Percentiles rank a stretch among this genome's conserved stretches.
Evolutionary conservation across 2,329 filamentous ascomycete genomes (phyloP).

Genomic region (Akanthomyces lecanii): DNA sequence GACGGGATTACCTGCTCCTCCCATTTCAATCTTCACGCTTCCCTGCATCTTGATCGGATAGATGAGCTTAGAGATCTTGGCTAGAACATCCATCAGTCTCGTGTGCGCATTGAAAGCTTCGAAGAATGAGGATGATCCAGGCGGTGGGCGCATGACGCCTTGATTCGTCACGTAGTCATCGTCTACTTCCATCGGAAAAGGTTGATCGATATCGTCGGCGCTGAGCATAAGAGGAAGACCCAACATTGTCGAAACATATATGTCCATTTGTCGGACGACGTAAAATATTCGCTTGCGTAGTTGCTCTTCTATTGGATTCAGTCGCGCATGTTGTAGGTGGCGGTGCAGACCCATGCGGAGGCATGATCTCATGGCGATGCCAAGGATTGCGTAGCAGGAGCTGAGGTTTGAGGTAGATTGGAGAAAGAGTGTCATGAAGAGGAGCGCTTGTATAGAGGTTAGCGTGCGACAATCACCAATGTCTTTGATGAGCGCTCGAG

Average conservation of each 20-base stretch:
- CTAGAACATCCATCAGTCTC: slow-evolving; percentile 58
- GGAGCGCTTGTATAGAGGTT: slow-evolving; percentile 66
- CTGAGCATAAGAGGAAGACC: slow-evolving; percentile 62
- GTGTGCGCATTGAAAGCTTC: slow-evolving; percentile 65
- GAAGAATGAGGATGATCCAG: slow-evolving; percentile 55
- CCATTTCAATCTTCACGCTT: slow-evolving; percentile 37
- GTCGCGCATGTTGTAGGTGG: slow-evolving; percentile 59
- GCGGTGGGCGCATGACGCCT: slow-evolving; percentile 51
- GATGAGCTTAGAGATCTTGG: slow-evolving; percentile 60
- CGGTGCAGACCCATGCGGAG: slow-evolving; percentile 75
- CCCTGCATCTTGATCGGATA: slow-evolving; percentile 59
- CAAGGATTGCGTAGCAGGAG: slow-evolving; percentile 76
- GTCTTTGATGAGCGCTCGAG: slow-evolving; percentile 61
- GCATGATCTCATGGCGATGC: slow-evolving; percentile 71
- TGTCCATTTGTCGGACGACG: slow-evolving; percentile 66
- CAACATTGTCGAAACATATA: slow-evolving; percentile 63
- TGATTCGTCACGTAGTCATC: slow-evolving; percentile 62
- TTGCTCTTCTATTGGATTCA: slow-evolving; percentile 61
- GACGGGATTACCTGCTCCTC: slow-evolving; percentile 55
- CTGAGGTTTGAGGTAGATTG: slow-evolving; percentile 75
- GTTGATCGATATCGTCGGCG: slow-evolving; percentile 63
- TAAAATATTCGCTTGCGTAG: slow-evolving; percentile 62
- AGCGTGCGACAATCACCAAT: slow-evolving; percentile 69
- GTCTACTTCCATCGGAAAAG: slow-evolving; percentile 60
- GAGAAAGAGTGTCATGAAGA: slow-evolving; percentile 78